Conservation (phyloP, 768 basidiomycete species). For the Lentinula edodes region DNA sequence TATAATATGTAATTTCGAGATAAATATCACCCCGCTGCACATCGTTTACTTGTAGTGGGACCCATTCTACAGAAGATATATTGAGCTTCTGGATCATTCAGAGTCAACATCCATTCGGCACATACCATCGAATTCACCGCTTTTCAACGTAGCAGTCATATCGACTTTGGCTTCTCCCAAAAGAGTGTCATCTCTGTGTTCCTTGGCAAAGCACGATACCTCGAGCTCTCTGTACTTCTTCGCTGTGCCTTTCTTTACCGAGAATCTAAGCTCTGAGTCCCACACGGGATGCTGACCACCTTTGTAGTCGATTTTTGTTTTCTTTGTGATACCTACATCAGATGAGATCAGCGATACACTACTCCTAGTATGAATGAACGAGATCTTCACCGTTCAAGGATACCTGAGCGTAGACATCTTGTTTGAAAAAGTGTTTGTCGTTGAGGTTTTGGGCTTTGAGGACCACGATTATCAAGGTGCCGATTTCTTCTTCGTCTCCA, state of each 20-base stretch:
- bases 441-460: conserved; percentile 80
- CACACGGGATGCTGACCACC: conserved; percentile 93
- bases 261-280: conserved; percentile 84
- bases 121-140: conserved; percentile 90
- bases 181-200: conserved; percentile 64
- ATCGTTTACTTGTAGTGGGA: conserved; percentile 51
- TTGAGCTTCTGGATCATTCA: conserved; percentile 7
- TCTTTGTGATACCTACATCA: conserved; percentile 47
- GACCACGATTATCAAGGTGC: conserved; percentile 80
- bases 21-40: conserved; percentile 80
- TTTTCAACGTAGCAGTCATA: conserved; percentile 72
- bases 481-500: conserved; percentile 47
- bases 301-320: conserved; percentile 69
- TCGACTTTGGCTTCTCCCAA: conserved; percentile 75
- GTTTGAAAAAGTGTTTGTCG: conserved; percentile 87
- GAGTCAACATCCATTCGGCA: conserved; percentile 1
- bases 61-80: conserved; percentile 53
- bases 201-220: conserved; percentile 78
- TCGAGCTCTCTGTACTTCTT: conserved; percentile 60
- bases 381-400: conserved; percentile 41
- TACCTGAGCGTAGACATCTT: conserved; percentile 78
- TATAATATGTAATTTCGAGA: conserved; percentile 91
- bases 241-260: conserved; percentile 50
- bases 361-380: background rate
- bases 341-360: background rate